Percentiles rank a stretch among this genome's conserved stretches.
Conservation (phyloP, 495 filamentous ascomycete genomes). For the Sordaria brevicollis region DNA sequence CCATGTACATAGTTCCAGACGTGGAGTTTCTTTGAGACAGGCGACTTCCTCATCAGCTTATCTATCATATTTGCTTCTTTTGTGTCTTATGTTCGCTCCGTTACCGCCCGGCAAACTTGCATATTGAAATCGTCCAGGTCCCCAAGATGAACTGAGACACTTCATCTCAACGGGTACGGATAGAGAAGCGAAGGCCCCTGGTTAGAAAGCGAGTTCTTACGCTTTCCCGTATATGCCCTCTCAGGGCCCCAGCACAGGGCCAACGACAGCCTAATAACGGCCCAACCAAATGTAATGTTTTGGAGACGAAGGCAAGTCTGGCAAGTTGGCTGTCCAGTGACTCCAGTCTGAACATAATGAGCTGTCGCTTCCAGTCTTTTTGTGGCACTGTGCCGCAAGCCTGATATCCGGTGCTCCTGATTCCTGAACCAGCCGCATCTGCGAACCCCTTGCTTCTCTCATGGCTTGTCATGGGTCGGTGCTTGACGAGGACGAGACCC, state of each 20-base stretch:
- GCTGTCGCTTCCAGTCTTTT: background rate
- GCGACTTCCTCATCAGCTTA: background rate
- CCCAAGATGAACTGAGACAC: background rate
- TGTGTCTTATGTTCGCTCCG: background rate
- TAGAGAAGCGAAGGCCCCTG: background rate
- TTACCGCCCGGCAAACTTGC: background rate
- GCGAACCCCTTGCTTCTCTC: background rate
- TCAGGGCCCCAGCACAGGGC: background rate
- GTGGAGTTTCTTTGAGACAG: background rate
- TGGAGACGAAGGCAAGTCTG: background rate
- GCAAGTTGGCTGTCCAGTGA: too few relatives aligned
- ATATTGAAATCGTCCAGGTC: background rate
- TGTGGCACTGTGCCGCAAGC: background rate
- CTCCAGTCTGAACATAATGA: background rate
- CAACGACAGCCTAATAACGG: background rate
- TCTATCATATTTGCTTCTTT: background rate
- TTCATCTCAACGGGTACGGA: background rate
- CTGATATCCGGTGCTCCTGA: background rate
- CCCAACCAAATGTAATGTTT: background rate
- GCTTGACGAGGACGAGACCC: background rate
- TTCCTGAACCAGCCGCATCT: background rate
- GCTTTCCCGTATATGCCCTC: background rate
- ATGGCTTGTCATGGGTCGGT: background rate
- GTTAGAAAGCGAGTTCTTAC: background rate
- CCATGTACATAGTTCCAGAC: background rate